These are phyloP conservation scores for Noccaea caerulescens DNA, from an alignment of 345 rosid genomes.

Conservation along the genomic window DNA sequence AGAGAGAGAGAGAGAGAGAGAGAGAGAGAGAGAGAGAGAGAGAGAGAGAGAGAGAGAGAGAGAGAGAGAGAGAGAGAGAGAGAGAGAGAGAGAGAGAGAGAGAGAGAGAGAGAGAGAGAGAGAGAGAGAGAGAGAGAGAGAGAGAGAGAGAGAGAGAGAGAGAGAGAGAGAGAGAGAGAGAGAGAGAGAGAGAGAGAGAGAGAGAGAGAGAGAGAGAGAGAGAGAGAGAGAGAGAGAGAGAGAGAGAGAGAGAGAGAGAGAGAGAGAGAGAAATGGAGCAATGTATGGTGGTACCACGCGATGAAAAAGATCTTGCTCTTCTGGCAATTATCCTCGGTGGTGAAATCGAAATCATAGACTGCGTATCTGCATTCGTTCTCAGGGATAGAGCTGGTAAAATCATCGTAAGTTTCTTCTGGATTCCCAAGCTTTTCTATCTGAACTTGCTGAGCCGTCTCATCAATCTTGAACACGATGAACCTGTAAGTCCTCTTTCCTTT, in stretches of 20 bases:
- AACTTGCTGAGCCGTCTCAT: slow-evolving; percentile 62
- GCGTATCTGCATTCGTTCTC: slow-evolving; percentile 72
- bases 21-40: background rate
- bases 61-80: background rate
- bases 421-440: slow-evolving; percentile 62
- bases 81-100: background rate
- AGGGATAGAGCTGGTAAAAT: slow-evolving; percentile 56
- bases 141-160: background rate
- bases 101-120: background rate
- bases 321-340: slow-evolving; percentile 68
- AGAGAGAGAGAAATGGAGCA: background rate
- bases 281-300: slow-evolving; percentile 53
- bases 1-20: background rate
- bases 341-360: slow-evolving; percentile 73
- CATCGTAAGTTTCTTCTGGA: slow-evolving; percentile 60
- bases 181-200: background rate
- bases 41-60: background rate
- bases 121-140: background rate
- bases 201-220: background rate
- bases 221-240: background rate
- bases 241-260: background rate
- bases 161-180: background rate
- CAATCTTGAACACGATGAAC: slow-evolving; percentile 77
- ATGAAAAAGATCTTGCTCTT: slow-evolving; percentile 84
- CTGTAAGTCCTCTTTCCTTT: slow-evolving; percentile 69